Conservation (phyloP, 495 filamentous ascomycete species). For the Tuber calosporum region DNA sequence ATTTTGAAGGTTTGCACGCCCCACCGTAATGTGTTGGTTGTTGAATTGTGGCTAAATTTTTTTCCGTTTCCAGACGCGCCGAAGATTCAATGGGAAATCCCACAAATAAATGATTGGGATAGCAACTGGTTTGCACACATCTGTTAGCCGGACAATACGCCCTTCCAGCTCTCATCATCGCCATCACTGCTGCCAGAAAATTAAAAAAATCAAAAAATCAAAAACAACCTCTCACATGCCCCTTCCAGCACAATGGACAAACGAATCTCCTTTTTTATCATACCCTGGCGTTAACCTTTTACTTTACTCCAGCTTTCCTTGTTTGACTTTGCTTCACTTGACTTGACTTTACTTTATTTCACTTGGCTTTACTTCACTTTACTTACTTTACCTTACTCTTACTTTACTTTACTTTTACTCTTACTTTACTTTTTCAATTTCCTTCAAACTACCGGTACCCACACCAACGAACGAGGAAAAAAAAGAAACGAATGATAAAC, state of each 20-base stretch:
- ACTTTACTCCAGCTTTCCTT: neutral
- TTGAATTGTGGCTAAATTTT: slow-evolving; percentile 9
- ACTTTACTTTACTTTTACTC: neutral
- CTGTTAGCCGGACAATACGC: slow-evolving; percentile 14
- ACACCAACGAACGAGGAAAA: neutral
- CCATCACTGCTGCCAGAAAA: neutral
- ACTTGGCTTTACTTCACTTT: neutral
- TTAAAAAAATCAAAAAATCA: neutral
- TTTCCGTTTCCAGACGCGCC: slow-evolving; percentile 18
- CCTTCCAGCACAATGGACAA: slow-evolving; percentile 5
- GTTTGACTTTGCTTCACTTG: neutral
- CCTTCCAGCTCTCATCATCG: neutral
- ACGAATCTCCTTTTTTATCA: neutral
- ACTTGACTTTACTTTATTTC: neutral
- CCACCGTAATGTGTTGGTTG: neutral
- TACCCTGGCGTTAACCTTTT: neutral
- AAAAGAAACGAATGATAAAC: neutral
- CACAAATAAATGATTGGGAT: slow-evolving; percentile 35
- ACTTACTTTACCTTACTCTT: neutral
- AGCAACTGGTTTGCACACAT: slow-evolving; percentile 35
- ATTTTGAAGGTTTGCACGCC: slow-evolving; percentile 21
- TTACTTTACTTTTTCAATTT: neutral
- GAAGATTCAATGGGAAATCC: slow-evolving; percentile 29
- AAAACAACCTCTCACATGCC: neutral
- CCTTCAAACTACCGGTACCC: neutral